A percentile compares a stretch with the other conserved stretches of the same genome.
Evolutionary conservation across 2,329 filamentous ascomycete genomes (phyloP).

Genomic region (Trichoderma sp.): DNA sequence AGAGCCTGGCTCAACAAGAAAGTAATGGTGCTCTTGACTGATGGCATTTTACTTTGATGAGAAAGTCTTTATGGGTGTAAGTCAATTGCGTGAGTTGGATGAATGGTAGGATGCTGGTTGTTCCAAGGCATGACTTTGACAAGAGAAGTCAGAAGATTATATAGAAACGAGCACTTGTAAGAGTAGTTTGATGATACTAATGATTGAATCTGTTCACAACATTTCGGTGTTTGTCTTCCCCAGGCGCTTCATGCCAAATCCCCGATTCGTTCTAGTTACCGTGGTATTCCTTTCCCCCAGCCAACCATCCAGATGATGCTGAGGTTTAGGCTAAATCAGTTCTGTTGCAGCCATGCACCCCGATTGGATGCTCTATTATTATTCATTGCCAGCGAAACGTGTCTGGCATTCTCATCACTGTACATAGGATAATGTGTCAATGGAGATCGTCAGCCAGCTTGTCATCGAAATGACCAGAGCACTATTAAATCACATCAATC

Average conservation of each 20-base stretch:
- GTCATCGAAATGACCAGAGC: neutral
- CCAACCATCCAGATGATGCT: neutral
- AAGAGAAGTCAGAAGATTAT: neutral
- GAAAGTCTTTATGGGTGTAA: neutral
- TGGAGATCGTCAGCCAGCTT: neutral
- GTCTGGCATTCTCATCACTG: neutral
- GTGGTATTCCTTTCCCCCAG: slow-evolving; percentile 15
- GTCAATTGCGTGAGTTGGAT: neutral
- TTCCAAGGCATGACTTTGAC: neutral
- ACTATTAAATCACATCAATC: neutral
- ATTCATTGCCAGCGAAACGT: neutral
- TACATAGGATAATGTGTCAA: neutral
- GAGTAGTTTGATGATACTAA: neutral
- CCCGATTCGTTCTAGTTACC: neutral
- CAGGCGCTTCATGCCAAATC: neutral
- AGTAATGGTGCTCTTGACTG: neutral
- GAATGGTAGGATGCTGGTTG: neutral
- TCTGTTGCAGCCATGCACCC: neutral
- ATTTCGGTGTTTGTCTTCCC: neutral
- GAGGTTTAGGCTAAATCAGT: slow-evolving; percentile 8
- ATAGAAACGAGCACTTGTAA: neutral
- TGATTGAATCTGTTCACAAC: neutral
- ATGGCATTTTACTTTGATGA: neutral
- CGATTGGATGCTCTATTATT: neutral
- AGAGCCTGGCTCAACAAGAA: slow-evolving; percentile 15